Percentiles rank a stretch among this genome's conserved stretches.
phyloP scores from a whole-genome alignment of 805 yeast genomes.

The Metschnikowia kunwiensis region DNA sequence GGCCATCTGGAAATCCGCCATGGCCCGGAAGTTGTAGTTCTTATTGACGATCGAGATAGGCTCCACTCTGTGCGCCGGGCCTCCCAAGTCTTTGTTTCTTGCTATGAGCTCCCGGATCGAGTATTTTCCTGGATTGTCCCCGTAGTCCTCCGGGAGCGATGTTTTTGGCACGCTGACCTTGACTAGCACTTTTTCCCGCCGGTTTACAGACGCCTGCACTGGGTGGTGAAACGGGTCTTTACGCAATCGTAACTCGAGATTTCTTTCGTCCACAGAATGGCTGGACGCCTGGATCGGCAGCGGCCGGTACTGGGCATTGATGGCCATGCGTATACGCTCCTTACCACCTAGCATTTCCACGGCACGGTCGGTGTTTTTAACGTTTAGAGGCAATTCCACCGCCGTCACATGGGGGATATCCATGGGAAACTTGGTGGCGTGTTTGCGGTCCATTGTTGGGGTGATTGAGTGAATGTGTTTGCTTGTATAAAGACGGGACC shows the following conservation, averaged over 20 bases:
- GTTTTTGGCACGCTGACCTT: slow-evolving; percentile 61
- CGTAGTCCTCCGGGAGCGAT: slow-evolving; percentile 38
- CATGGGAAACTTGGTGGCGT: slow-evolving; percentile 55
- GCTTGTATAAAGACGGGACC: too few species aligned
- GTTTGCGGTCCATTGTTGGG: slow-evolving; percentile 9
- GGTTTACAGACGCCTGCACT: slow-evolving; percentile 49
- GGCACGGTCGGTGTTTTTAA: slow-evolving; percentile 61
- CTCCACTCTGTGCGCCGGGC: slow-evolving; percentile 38
- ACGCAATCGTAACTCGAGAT: slow-evolving; percentile 40
- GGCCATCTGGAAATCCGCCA: slow-evolving; percentile 82
- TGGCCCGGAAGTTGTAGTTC: slow-evolving; percentile 74
- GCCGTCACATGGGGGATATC: slow-evolving; percentile 74
- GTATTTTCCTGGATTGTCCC: slow-evolving; percentile 30
- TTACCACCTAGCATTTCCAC: slow-evolving; percentile 68
- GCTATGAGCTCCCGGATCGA: slow-evolving; percentile 42
- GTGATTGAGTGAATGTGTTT: too few species aligned
- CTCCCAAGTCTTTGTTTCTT: slow-evolving; percentile 23
- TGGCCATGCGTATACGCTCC: slow-evolving; percentile 38
- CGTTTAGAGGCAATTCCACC: slow-evolving; percentile 75
- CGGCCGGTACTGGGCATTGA: slow-evolving; percentile 33
- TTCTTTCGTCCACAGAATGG: slow-evolving; percentile 30
- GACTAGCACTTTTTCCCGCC: slow-evolving; percentile 55
- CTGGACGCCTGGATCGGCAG: slow-evolving; percentile 21
- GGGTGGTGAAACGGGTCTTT: slow-evolving; percentile 57
- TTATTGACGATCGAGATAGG: slow-evolving; percentile 69